A percentile compares a stretch with the other conserved stretches of the same genome.
Conservation (phyloP, 2,329 filamentous ascomycete genomes). For the Torrubiella hemipterigena region DNA sequence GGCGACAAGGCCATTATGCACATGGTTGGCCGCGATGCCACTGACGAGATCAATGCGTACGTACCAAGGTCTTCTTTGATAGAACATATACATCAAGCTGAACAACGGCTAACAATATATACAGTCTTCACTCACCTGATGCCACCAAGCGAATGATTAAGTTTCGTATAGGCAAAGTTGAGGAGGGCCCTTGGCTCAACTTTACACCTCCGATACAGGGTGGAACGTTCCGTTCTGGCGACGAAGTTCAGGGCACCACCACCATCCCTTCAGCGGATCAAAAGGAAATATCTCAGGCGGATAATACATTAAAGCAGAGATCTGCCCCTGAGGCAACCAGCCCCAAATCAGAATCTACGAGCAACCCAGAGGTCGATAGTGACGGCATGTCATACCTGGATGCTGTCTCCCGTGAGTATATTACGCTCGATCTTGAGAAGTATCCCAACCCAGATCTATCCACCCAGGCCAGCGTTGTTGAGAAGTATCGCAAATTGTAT, state of each 20-base stretch:
- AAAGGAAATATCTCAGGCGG: conserved; percentile 28
- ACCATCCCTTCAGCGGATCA: conserved; percentile 7
- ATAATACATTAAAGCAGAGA: conserved; percentile 17
- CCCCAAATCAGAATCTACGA: conserved; percentile 45
- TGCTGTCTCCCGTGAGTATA: conserved; percentile 59
- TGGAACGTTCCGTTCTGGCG: conserved; percentile 53
- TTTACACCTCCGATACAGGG: conserved; percentile 88
- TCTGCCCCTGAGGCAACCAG: conserved; percentile 28
- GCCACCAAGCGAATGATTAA: conserved; percentile 64
- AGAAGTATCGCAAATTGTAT: conserved; percentile 72
- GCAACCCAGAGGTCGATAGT: conserved; percentile 31
- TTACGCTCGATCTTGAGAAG: conserved; percentile 60
- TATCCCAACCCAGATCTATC: conserved; percentile 64
- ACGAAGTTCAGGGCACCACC: conserved; percentile 15
- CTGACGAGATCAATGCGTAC: conserved; percentile 85
- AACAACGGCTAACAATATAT: conserved; percentile 9
- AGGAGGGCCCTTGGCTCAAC: conserved; percentile 75
- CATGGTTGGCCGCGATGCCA: conserved; percentile 88
- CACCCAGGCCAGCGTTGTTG: conserved; percentile 64
- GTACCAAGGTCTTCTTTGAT: too few relatives aligned
- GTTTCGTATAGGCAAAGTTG: conserved; percentile 73
- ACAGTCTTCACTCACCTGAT: conserved; percentile 70
- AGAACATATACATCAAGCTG: too few relatives aligned
- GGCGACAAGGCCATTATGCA: conserved; percentile 85
- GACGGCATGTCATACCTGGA: conserved; percentile 57